These are phyloP conservation scores for Tolypocladium cylindrosporum DNA, from an alignment of 2,329 filamentous ascomycete genomes.

Conservation along the genomic window DNA sequence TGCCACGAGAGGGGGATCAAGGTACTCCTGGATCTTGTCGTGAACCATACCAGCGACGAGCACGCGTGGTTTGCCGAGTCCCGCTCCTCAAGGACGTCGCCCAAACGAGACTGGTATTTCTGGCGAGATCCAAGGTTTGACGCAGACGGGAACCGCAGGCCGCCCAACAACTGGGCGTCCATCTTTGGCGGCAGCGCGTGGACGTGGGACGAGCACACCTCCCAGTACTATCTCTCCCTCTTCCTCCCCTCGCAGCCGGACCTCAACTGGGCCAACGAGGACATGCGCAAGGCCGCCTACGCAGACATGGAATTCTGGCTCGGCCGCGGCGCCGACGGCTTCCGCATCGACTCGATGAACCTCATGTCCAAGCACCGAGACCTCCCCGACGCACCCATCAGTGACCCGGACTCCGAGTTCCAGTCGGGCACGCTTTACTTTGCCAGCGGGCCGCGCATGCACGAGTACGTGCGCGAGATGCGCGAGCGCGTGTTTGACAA, in stretches of 20 bases:
- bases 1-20: too few relatives aligned
- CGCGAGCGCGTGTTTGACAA: slow-evolving; percentile 25
- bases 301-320: slow-evolving; percentile 57
- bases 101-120: slow-evolving; percentile 46
- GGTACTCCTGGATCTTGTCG: slow-evolving; percentile 13
- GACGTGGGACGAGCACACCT: slow-evolving; percentile 24
- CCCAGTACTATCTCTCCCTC: slow-evolving; percentile 43
- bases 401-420: slow-evolving; percentile 17
- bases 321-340: slow-evolving; percentile 47
- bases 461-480: slow-evolving; percentile 19
- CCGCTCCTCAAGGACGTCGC: slow-evolving; percentile 33
- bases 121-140: slow-evolving; percentile 36
- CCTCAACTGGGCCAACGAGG: slow-evolving; percentile 56
- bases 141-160: slow-evolving; percentile 20
- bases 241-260: slow-evolving; percentile 56
- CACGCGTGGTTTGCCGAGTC: slow-evolving; percentile 40
- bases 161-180: slow-evolving; percentile 34
- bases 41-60: slow-evolving; percentile 25
- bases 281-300: slow-evolving; percentile 48
- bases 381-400: slow-evolving; percentile 34
- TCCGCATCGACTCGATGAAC: slow-evolving; percentile 49
- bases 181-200: slow-evolving; percentile 27
- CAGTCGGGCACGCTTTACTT: slow-evolving; percentile 32
- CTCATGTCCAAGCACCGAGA: slow-evolving; percentile 40
- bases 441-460: slow-evolving; percentile 45